Evolutionary conservation across 2,329 filamentous ascomycete genomes (phyloP).

Genomic region (Xylaria sp.): DNA sequence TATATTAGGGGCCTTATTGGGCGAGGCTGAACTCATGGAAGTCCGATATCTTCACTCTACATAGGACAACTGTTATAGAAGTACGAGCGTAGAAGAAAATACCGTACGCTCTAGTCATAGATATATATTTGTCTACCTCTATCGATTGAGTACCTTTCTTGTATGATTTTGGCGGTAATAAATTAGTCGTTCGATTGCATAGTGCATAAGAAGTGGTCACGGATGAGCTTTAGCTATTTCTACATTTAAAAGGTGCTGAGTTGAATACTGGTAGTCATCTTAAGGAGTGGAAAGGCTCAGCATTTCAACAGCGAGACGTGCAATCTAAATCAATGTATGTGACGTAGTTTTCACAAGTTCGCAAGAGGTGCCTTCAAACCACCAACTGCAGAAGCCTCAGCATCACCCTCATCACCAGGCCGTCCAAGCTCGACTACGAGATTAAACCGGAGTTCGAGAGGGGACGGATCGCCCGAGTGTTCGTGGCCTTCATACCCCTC

Average conservation of each 20-base stretch:
- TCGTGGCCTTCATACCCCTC: conserved; percentile 14
- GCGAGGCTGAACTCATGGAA: not conserved
- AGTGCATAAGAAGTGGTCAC: not conserved
- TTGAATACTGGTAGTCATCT: not conserved
- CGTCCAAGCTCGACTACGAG: conserved; percentile 30
- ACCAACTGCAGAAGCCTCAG: not conserved
- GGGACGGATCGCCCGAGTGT: not conserved
- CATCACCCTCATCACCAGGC: not conserved
- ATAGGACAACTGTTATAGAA: not conserved
- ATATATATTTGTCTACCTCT: not conserved
- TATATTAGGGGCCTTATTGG: not conserved
- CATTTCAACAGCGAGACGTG: no score
- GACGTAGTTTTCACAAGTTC: not conserved
- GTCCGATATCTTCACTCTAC: not conserved
- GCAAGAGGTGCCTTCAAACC: not conserved
- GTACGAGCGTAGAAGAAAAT: not conserved
- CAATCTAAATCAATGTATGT: no score
- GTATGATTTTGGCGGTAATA: not conserved
- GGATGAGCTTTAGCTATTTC: no score
- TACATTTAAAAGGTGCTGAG: not conserved
- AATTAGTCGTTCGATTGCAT: not conserved
- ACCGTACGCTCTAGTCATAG: not conserved
- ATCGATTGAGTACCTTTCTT: not conserved
- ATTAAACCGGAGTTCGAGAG: conserved; percentile 14
- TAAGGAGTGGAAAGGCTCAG: no score